These are phyloP conservation scores for Sequoia sempervirens DNA, from an alignment of 75 land plant species.

Conservation along the genomic window DNA sequence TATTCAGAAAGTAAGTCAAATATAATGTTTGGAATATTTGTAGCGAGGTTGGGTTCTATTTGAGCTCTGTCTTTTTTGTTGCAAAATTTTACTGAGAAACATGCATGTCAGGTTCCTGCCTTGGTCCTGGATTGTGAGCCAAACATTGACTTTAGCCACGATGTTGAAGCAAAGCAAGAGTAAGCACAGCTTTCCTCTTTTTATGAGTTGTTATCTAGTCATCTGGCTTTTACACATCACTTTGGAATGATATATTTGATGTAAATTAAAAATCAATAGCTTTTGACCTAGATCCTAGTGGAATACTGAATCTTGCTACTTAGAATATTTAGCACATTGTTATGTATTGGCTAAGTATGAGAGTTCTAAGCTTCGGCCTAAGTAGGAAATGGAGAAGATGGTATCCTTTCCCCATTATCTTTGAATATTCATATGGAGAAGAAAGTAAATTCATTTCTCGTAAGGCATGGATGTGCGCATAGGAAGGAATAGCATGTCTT, in stretches of 20 bases:
- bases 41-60: not conserved
- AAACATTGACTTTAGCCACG: slow-evolving; percentile 88
- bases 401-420: too few species aligned
- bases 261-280: not conserved
- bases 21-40: slow-evolving; percentile 8
- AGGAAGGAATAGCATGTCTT: too few species aligned
- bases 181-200: slow-evolving; percentile 32
- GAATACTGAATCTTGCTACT: not conserved
- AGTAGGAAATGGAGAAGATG: too few species aligned
- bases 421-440: too few species aligned
- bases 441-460: too few species aligned
- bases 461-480: too few species aligned
- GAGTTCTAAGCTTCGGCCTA: too few species aligned
- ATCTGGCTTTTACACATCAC: slow-evolving; percentile 5
- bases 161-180: slow-evolving; percentile 86
- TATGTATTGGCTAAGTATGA: not conserved
- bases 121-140: slow-evolving; percentile 93
- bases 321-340: not conserved
- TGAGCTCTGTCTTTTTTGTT: not conserved
- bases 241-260: not conserved
- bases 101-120: slow-evolving; percentile 77
- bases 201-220: not conserved
- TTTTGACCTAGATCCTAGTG: not conserved
- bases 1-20: slow-evolving; percentile 73
- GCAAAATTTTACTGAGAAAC: not conserved